phyloP scores from a whole-genome alignment of 768 basidiomycete genomes.

The Suillus plorans region DNA sequence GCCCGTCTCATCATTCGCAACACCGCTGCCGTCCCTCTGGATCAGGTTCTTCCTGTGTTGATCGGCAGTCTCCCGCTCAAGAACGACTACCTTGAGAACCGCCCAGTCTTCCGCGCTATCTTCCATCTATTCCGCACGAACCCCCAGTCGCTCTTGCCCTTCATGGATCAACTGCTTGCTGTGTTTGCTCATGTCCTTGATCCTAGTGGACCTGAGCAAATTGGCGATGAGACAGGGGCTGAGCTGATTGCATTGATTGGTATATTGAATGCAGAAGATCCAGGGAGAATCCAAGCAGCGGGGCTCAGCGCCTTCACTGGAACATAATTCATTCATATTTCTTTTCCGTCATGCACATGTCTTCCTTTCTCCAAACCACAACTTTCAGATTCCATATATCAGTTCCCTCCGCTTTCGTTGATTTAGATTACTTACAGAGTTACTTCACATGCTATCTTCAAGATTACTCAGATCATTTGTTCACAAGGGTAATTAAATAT shows the following conservation, averaged over 20 bases:
- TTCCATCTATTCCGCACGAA: constrained; percentile 85
- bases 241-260: constrained; percentile 75
- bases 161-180: constrained; percentile 75
- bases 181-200: constrained; percentile 85
- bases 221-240: constrained; percentile 75
- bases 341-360: constrained; percentile 2
- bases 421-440: constrained; percentile 18
- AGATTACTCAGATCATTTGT: constrained; percentile 2
- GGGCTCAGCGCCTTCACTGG: constrained; percentile 59
- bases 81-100: constrained; percentile 88
- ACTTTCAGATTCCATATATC: constrained; percentile 3
- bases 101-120: constrained; percentile 83
- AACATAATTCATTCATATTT: constrained; percentile 27
- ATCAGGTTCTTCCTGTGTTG: constrained; percentile 87
- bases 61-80: constrained; percentile 80
- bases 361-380: background rate
- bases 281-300: constrained; percentile 77
- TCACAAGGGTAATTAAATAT: constrained; percentile 9
- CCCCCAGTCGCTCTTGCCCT: constrained; percentile 65
- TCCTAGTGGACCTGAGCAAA: constrained; percentile 68
- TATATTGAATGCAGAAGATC: constrained; percentile 71
- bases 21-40: constrained; percentile 75
- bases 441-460: constrained; percentile 15
- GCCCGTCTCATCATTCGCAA: constrained; percentile 85
- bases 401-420: constrained; percentile 8